phyloP scores from a whole-genome alignment of 2,329 filamentous ascomycete genomes.

The Cercospora citrullina region DNA sequence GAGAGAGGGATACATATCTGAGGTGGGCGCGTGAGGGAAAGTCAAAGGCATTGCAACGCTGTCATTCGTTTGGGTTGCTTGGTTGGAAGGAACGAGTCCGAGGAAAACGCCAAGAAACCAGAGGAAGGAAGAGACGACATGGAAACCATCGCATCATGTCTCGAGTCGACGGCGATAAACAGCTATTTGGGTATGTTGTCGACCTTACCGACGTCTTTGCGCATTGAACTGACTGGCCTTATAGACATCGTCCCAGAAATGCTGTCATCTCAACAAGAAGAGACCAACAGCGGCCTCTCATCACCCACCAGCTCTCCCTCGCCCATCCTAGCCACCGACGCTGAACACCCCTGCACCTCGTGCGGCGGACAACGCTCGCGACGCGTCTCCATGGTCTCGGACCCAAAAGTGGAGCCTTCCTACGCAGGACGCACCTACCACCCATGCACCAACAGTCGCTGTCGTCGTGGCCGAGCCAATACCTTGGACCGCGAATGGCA shows the following conservation, averaged over 20 bases:
- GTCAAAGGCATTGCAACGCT: neutral
- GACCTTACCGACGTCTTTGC: neutral
- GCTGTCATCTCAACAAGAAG: neutral
- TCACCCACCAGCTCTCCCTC: slow-evolving; percentile 3
- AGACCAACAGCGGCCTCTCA: slow-evolving; percentile 4
- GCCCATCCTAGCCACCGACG: slow-evolving; percentile 14
- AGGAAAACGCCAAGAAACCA: neutral
- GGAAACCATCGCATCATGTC: slow-evolving; percentile 12
- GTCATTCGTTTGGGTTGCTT: neutral
- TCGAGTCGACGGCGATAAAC: slow-evolving; percentile 11
- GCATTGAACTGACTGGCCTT: neutral
- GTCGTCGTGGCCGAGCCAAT: slow-evolving; percentile 18
- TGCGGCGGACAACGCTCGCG: slow-evolving; percentile 22
- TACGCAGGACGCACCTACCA: slow-evolving; percentile 20
- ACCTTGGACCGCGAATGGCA: slow-evolving; percentile 21
- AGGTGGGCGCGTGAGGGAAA: neutral
- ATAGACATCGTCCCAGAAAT: slow-evolving; percentile 24
- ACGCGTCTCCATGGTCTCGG: slow-evolving; percentile 18
- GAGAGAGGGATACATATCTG: neutral
- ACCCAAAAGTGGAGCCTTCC: slow-evolving; percentile 9
- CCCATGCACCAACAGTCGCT: slow-evolving; percentile 23
- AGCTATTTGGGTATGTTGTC: slow-evolving; percentile 9
- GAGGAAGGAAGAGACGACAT: neutral
- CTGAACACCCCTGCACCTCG: slow-evolving; percentile 23
- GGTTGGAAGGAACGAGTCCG: neutral